Percentiles rank a stretch among this genome's conserved stretches.
Evolutionary conservation across 2,329 filamentous ascomycete genomes (phyloP).

Genomic region (Hawksworthiomyces lignivorus): DNA sequence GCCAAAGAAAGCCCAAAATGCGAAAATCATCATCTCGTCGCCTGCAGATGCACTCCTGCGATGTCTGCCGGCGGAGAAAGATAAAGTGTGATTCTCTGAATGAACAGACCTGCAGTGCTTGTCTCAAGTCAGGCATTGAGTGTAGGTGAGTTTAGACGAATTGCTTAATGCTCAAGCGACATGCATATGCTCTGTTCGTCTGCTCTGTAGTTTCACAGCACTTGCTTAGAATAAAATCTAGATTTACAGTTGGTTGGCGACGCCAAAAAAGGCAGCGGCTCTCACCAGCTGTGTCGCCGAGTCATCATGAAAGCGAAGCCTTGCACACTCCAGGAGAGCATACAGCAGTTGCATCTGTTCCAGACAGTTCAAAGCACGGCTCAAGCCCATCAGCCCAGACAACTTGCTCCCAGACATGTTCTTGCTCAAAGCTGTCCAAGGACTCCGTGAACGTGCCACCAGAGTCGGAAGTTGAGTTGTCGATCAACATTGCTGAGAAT

Average conservation of each 20-base stretch:
- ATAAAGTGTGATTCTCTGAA: conserved; percentile 8
- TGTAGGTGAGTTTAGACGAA: background rate
- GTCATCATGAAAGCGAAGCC: too few species aligned
- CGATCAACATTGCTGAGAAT: conserved; percentile 10
- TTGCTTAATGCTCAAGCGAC: too few species aligned
- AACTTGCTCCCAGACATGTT: background rate
- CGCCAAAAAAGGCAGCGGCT: conserved; percentile 1
- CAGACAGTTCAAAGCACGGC: too few species aligned
- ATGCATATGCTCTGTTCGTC: too few species aligned
- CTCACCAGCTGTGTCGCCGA: background rate
- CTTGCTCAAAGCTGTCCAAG: background rate
- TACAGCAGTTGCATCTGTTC: too few species aligned
- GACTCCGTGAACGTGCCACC: background rate
- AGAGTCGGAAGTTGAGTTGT: conserved; percentile 9
- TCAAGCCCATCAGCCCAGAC: background rate
- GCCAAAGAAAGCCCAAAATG: too few species aligned
- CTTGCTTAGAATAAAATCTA: too few species aligned
- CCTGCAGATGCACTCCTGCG: conserved; percentile 13
- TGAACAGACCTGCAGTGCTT: conserved; percentile 8
- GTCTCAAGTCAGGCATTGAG: conserved; percentile 1
- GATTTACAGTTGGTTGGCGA: conserved; percentile 6
- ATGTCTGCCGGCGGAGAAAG: conserved; percentile 10
- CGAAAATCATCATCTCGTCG: background rate
- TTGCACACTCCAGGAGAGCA: too few species aligned
- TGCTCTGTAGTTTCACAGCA: too few species aligned